Evolutionary conservation across 108 stramenopile species (phyloP), one percentile per base, ranked within the genome.

Genomic region (Nitzschia sp.): DNA sequence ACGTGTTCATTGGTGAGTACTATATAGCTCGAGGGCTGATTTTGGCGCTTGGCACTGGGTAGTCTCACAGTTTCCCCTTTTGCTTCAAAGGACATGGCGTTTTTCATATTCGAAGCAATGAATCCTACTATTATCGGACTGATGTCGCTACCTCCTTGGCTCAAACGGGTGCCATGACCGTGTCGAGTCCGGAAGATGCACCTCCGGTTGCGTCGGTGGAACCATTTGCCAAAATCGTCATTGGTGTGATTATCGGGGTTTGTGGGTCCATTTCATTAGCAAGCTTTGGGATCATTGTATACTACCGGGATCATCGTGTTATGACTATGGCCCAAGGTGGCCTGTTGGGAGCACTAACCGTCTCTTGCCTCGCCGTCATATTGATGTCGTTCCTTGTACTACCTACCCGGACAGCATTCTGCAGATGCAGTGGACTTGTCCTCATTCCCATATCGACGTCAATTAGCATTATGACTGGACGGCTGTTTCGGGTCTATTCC

Each of bases 271-370:
- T 73, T 3, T 31, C 51, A 18, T 8, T 73, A 9, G 0, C 15
- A 17, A 46, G 63, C 25, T 53, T 77, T 15, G 21, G 5, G 26
- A 42, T 23, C 46, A 42, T 77, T 33, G 25, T 64, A 9, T 9
- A 27, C 6, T 38, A 71, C 30, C 55, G 69, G 19, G n/a, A 63
- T 28, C 76, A 77, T 46, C 28, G 47, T 9, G 64, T 70, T 2
- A 59, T 77, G 48, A 64, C 32, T 59, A 19, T 77, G 64, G 70
- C 76, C 23, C 76, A 77, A 36, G 62, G 38, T 5, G 34, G 36
- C 13, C 64, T 71, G 45, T 59, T 77, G 36, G 70, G 59, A 3
- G 9, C 15, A 24, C 26, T 77, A 32, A 24, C 48, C 0, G 70
- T 33, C 2, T 33, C 60, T n/a, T 30, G 30, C 18, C 38, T 57